Base-by-base conservation (phyloP, 2,329 filamentous ascomycete species). In the Akanthomyces dipterigenus region DNA sequence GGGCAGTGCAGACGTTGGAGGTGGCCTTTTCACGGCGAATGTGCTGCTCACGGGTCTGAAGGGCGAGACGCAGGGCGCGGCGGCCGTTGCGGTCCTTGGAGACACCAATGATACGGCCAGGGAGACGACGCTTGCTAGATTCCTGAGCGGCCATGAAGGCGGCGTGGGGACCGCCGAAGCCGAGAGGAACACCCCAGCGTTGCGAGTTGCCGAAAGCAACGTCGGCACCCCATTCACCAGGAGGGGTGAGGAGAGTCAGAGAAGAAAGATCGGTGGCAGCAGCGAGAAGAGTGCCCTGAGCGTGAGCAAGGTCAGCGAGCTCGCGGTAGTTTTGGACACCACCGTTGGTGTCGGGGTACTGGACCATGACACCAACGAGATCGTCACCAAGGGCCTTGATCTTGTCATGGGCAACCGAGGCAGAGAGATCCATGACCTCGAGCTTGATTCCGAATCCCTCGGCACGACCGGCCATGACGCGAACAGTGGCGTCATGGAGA, bases 11-110 rank as follows among this genome's bases (percentile, higher is more conserved):
- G 63, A 97, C 93, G 71, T 98, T 98, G 79, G 92, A 96, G 1
- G 93, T 98, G 1, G 93, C 93, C 82, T 97, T 97, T 74, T 98
- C 93, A 70, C 93, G 85, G 66, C 93, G 85, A 72, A 98, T 97
- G 73, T 98, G 93, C 78, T 98, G 93, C 77, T 98, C 93, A 68
- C 93, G 83, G 11, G 93, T 97, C 77, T 98, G 93, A 11, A 65
- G 63, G 28, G 92, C 89, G 69, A 96, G 77, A 69, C 93, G 84
- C 66, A 96, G 87, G 5, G 93, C 93, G 14, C 83, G 87, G 65
- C 90, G 85, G 8, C 93, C 93, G 5, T 92, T 80, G 60, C 93
- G 84, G 71, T 98, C 93, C 75, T 96, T 96, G 55, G 93, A 96
- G 3, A 97, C 82, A 67, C 93, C 93, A 64, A 98, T 89, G 34